Base-by-base conservation (phyloP, 352 stramenopile genomes). In the Globisporangium ultimum region DNA sequence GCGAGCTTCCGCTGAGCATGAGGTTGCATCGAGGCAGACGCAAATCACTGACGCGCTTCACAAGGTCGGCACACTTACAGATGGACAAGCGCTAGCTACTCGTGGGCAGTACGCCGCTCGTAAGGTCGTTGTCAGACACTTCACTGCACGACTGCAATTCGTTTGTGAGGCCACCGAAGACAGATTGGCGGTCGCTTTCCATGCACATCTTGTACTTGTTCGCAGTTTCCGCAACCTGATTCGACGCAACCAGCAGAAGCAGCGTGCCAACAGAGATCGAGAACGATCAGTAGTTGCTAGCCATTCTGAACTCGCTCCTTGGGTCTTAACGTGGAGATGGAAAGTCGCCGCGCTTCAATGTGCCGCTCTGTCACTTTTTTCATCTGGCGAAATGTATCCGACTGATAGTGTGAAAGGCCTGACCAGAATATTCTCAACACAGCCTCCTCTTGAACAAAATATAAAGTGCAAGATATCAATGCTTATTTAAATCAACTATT, bases 41-140 rank as follows among this genome's bases (percentile, higher is more conserved):
- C 40, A 71, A 54, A 52, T 74, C 54, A 22, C 50, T 41, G 40
- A 74, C 32, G 38, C 68, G 46, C 59, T 71, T 61, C 21, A 74
- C 42, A 20, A 74, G 63, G 48, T 57, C 15, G 42, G 55, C 57
- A 63, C 67, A 74, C 63, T 74, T 66, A 59, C 67, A 74, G 47
- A 74, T 50, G 22, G 51, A 56, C 48, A 60, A 32, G 42, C 67
- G 67, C 63, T 74, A 59, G 21, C 43, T 34, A 40, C 56, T 58
- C 22, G 63, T 66, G 14, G 67, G 67, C 20, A 74, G 45, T 42
- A 60, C 47, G 43, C 46, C 40, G 53, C 56, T 59, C 22, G 67
- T 63, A 45, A 74, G 47, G 60, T 74, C 59, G 48, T 52, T 71
- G n/a, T 53, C 59, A 15, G 67, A 61, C 17, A 12, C 56, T 32